Evolutionary conservation across 2,329 filamentous ascomycete genomes (phyloP), one percentile per base, ranked within the genome.

Genomic region (Xylaria sp.): DNA sequence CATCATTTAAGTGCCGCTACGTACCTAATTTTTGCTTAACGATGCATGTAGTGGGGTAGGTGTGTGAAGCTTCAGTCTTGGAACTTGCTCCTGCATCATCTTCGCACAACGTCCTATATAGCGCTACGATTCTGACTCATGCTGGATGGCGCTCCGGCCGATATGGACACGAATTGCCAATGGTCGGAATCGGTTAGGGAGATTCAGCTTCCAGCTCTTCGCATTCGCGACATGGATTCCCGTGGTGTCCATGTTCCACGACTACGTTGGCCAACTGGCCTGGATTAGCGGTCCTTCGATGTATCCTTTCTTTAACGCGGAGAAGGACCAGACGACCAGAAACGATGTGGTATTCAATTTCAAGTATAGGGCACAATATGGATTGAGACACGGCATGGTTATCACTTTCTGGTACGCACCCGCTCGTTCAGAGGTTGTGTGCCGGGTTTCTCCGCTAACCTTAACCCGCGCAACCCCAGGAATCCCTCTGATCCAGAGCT

Each of bases 251-350:
- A 83, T 81, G 69, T 79, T 88, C 73, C 83, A 87, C 63, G 74
- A 80, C 29, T 77, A 85, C 63, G 78, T 89, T 37, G 82, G 79
- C 19, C 82, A 86, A 60, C 57, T 86, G 41, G 80, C 79, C 2
- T 72, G 75, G 53, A 81, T 89, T 55, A 76, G 77, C 34, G 86
- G 86, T 2, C 71, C 77, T 18, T 91, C 88, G 18, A 94, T 94
- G 90, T 88, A 88, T 50, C 90, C 90, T 1, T 88, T 86, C 57
- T 75, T 93, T 50, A 92, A 92, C 65, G 77, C 84, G 54, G 81
- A 86, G 48, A 86, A 78, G 64, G 77, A 87, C 66, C 77, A 79
- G 64, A 84, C 77, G 54, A 75, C 75, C 58, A 69, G 71, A 37
- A 71, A 78, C 46, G 85, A 89, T 58, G 55, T 82, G n/a, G 80